Evolutionary conservation across 768 basidiomycete species (phyloP), one percentile per base, ranked within the genome.

Genomic region (Neoboletus subvelutipes): DNA sequence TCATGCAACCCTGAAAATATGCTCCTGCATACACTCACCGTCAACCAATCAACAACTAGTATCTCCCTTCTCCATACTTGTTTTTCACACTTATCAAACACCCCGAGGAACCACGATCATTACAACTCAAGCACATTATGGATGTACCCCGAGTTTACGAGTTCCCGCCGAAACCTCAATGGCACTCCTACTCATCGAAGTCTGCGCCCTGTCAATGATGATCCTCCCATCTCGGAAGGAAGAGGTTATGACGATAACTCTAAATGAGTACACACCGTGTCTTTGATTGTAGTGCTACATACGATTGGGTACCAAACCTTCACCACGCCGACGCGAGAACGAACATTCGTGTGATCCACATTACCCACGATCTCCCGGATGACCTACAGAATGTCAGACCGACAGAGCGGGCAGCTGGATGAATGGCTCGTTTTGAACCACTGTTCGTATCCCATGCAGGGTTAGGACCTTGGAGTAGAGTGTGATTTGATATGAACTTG

Each of bases 371-470:
- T 39, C 41, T 50, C 45, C 28, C 7, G 24, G 28, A 45, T 4
- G 7, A n/a, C n/a, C 33, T 69, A 86, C 36, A 89, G 75, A 48
- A 94, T 88, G 66, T 92, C 87, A 22, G 91, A 89, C 28, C 94
- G 83, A 71, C 94, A 98, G 48, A 98, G 73, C 12, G 94, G 94
- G 71, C 94, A 98, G 53, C 87, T 91, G 8, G 91, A 92, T 4
- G 90, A 89, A 76, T 95, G 92, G 62, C 91, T 93, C 26, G 85
- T 79, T 67, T 87, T 88, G 72, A 93, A 94, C 92, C 92, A 94
- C 90, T 94, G 55, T 60, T 57, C 18, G 13, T 13, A 45, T 49
- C 20, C n/a, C 59, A 31, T 18, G n/a, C 9, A n/a, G 17, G 13
- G 40, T 55, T 29, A 57, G 40, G 17, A 49, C 31, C 31, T 18